Conservation (phyloP, 768 basidiomycete species). For the Trametes maxima region DNA sequence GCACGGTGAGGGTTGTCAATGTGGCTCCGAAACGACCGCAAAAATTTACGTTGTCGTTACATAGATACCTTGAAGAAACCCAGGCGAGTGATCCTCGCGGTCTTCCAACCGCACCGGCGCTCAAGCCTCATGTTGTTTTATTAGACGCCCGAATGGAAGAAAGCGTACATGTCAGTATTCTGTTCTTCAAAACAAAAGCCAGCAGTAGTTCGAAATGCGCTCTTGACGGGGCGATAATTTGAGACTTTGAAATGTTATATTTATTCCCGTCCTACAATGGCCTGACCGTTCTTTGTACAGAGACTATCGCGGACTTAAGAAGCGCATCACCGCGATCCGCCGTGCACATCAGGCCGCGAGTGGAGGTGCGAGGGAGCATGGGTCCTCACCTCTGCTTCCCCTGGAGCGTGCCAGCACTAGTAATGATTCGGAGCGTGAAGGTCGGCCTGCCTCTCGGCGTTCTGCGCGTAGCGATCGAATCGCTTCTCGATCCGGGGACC, state of each 20-base stretch:
- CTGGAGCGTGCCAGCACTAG: slow-evolving; percentile 4
- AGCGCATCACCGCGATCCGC: slow-evolving; percentile 58
- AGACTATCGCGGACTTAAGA: slow-evolving; percentile 75
- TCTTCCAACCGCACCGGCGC: not conserved
- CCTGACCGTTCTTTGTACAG: slow-evolving; percentile 37
- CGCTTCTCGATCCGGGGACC: not conserved
- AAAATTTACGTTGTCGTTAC: not conserved
- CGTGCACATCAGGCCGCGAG: slow-evolving; percentile 17
- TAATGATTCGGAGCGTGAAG: not conserved
- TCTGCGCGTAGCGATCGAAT: not conserved
- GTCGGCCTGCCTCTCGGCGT: not conserved
- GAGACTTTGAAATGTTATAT: not conserved
- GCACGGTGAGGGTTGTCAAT: slow-evolving; percentile 3
- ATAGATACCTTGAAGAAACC: slow-evolving; percentile 20
- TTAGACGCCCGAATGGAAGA: slow-evolving; percentile 23
- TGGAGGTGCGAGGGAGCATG: not conserved
- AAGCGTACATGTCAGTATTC: slow-evolving; percentile 49
- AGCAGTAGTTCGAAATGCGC: not conserved
- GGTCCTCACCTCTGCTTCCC: not conserved
- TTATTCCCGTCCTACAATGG: not conserved
- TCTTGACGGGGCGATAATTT: not conserved
- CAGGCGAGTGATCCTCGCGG: slow-evolving; percentile 1
- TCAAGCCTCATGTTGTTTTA: not conserved
- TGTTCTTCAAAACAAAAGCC: not conserved
- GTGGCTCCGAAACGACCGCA: no score